Evolutionary conservation across 2,329 filamentous ascomycete species (phyloP).

Genomic region (Xylaria sp.): DNA sequence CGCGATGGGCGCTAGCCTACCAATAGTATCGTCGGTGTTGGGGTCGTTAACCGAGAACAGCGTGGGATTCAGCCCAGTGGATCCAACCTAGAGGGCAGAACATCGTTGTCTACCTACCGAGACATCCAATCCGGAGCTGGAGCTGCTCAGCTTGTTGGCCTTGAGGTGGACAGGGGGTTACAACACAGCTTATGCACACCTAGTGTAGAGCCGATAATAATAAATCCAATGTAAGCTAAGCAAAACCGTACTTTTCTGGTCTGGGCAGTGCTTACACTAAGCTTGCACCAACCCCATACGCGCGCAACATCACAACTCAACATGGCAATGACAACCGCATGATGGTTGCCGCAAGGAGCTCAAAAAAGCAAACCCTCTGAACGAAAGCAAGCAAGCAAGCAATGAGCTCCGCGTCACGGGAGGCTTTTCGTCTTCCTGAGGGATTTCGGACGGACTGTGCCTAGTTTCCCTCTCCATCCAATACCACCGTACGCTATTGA

Average conservation of each 20-base stretch:
- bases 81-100: conserved; percentile 5
- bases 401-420: conserved; percentile 8
- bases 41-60: conserved; percentile 19
- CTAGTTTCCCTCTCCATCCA: conserved; percentile 21
- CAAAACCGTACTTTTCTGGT: conserved; percentile 1
- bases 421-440: not conserved
- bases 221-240: conserved; percentile 22
- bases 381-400: not conserved
- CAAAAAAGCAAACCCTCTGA: conserved; percentile 25
- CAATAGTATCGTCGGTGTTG: conserved; percentile 5
- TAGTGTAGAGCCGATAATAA: conserved; percentile 12
- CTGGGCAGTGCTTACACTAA: conserved; percentile 29
- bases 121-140: conserved; percentile 19
- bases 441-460: conserved; percentile 24
- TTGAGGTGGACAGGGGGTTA: conserved; percentile 11
- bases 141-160: conserved; percentile 19
- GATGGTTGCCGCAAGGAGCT: conserved; percentile 15
- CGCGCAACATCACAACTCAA: conserved; percentile 20
- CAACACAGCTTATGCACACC: conserved; percentile 23
- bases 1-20: conserved; percentile 29
- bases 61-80: conserved; percentile 29
- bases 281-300: not conserved
- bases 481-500: conserved; percentile 23
- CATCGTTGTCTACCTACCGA: conserved; percentile 6
- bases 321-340: conserved; percentile 19